A percentile compares a stretch with the other conserved stretches of the same genome.
Conservation (phyloP, 2,329 filamentous ascomycete species). For the Aspergillus japonicus region DNA sequence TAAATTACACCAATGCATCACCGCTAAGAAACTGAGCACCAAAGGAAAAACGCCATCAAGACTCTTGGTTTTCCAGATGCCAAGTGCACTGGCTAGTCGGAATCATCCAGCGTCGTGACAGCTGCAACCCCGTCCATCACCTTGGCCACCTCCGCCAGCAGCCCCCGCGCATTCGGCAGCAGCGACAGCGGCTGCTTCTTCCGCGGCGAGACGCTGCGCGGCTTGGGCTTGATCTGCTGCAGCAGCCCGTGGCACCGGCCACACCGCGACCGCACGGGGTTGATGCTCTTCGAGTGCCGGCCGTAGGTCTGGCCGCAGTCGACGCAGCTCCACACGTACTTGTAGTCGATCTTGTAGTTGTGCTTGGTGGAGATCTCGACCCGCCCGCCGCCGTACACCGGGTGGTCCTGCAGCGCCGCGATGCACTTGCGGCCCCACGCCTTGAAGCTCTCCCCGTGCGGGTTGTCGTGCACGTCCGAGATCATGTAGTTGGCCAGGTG, state of each 20-base stretch:
- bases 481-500: constrained; percentile 93
- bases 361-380: constrained; percentile 87
- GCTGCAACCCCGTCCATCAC: neutral
- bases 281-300: constrained; percentile 81
- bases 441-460: constrained; percentile 84
- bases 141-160: constrained; percentile 10
- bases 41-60: neutral
- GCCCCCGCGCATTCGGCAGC: constrained; percentile 12
- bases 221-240: constrained; percentile 75
- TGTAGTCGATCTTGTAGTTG: constrained; percentile 84
- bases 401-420: constrained; percentile 37
- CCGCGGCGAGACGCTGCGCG: constrained; percentile 49
- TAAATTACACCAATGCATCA: neutral
- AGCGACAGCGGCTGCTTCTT: constrained; percentile 21
- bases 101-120: neutral
- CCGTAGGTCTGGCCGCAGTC: constrained; percentile 71
- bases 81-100: too few relatives aligned
- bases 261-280: constrained; percentile 69
- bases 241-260: constrained; percentile 71
- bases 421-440: constrained; percentile 55
- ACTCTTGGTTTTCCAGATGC: neutral
- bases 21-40: neutral
- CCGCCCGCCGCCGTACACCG: constrained; percentile 57
- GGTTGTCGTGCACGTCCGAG: constrained; percentile 68
- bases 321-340: constrained; percentile 81